These are phyloP conservation scores for Penicillium olsonii DNA, from an alignment of 2,329 filamentous ascomycete species.

Conservation along the genomic window DNA sequence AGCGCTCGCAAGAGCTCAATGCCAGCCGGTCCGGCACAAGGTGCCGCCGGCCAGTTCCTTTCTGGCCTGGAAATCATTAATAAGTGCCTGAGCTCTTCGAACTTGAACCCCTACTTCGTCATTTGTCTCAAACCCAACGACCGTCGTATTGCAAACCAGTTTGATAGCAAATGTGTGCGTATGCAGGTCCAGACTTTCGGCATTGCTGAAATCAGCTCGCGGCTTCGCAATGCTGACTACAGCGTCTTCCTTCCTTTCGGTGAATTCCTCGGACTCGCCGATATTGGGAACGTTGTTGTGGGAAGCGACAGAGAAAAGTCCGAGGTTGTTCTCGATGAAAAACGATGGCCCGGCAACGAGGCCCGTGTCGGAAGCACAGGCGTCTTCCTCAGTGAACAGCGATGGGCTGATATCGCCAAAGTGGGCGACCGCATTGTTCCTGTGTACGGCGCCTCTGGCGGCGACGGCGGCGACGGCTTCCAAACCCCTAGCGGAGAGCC, in stretches of 20 bases:
- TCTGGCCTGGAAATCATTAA: constrained; percentile 87
- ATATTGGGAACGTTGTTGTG: constrained; percentile 80
- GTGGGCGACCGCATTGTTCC: constrained; percentile 64
- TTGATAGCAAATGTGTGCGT: constrained; percentile 97
- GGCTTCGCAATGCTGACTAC: constrained; percentile 90
- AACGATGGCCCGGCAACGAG: constrained; percentile 89
- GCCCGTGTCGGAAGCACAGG: constrained; percentile 88
- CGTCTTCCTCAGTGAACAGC: constrained; percentile 91
- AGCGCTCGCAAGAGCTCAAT: constrained; percentile 42
- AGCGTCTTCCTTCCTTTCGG: constrained; percentile 93
- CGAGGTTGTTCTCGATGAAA: constrained; percentile 87
- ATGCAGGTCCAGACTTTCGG: constrained; percentile 93
- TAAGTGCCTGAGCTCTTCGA: constrained; percentile 76
- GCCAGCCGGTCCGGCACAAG: constrained; percentile 60
- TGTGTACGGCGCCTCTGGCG: constrained; percentile 61
- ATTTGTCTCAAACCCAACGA: constrained; percentile 98
- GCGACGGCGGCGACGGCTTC: constrained; percentile 59
- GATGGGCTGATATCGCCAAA: constrained; percentile 88
- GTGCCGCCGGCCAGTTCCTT: constrained; percentile 89
- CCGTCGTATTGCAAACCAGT: constrained; percentile 94
- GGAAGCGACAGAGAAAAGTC: constrained; percentile 91
- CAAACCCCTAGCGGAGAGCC: constrained; percentile 49
- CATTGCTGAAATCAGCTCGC: constrained; percentile 94
- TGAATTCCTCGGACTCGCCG: constrained; percentile 87
- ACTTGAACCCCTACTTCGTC: constrained; percentile 91